A percentile compares a stretch with the other conserved stretches of the same genome.
Evolutionary conservation across 192 early-diverging fungal species (phyloP).

Genomic region (Oehlia diaphana): DNA sequence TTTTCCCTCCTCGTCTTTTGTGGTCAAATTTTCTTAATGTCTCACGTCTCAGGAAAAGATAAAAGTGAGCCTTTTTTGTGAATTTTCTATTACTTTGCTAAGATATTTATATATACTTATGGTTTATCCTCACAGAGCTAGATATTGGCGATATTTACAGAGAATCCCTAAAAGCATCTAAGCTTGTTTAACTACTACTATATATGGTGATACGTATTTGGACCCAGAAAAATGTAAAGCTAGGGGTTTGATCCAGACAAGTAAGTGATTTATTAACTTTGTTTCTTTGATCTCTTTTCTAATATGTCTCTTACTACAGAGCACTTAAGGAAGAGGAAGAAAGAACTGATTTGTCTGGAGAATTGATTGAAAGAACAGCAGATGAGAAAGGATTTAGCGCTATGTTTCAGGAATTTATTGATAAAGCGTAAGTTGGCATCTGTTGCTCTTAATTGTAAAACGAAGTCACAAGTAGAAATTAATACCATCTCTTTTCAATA

Average conservation of each 20-base stretch:
- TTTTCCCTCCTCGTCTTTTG: no score
- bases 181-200: slow-evolving; percentile 18
- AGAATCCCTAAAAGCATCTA: background rate
- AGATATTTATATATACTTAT: background rate
- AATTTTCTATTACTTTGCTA: slow-evolving; percentile 3
- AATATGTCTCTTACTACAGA: background rate
- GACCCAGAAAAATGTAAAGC: slow-evolving; percentile 22
- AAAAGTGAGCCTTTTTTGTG: slow-evolving; percentile 10
- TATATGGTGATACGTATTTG: slow-evolving; percentile 13
- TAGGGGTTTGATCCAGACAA: background rate
- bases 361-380: background rate
- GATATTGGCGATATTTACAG: slow-evolving; percentile 6
- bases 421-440: background rate
- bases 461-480: background rate
- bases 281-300: background rate
- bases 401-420: background rate
- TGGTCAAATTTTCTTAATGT: background rate
- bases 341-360: background rate
- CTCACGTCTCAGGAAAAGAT: background rate
- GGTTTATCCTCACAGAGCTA: background rate
- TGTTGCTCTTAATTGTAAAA: no score
- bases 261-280: slow-evolving; percentile 5
- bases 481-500: background rate
- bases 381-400: slow-evolving; percentile 1
- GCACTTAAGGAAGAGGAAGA: background rate